Percentiles rank a stretch among this genome's conserved stretches.
phyloP scores from a whole-genome alignment of 2,329 filamentous ascomycete species.

The Chaetomiaceae sp. region DNA sequence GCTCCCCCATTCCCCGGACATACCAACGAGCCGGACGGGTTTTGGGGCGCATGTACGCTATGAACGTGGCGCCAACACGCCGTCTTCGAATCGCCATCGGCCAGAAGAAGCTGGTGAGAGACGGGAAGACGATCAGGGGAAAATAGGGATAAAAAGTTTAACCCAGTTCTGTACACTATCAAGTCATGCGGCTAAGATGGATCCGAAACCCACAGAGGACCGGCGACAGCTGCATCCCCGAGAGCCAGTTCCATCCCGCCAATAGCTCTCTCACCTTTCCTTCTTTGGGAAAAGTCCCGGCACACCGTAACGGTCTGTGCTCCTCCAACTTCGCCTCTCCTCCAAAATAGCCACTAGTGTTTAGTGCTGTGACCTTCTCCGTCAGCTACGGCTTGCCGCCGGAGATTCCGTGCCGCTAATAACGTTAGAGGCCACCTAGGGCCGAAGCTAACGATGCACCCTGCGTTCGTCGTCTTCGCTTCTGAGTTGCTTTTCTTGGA shows the following conservation, averaged over 20 bases:
- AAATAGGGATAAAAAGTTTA: not conserved
- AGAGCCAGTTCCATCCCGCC: not conserved
- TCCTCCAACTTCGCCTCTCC: not conserved
- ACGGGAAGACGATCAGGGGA: not conserved
- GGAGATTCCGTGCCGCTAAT: not conserved
- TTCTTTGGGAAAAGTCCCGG: not conserved
- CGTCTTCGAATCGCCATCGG: not conserved
- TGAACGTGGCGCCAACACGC: not conserved
- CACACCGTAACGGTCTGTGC: not conserved
- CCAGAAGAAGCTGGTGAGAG: not conserved
- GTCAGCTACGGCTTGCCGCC: not conserved
- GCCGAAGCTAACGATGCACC: not conserved
- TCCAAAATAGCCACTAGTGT: not conserved
- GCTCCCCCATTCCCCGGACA: too few relatives aligned
- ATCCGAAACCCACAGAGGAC: not conserved
- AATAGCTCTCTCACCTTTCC: not conserved
- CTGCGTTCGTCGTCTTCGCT: too few relatives aligned
- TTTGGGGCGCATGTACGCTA: not conserved
- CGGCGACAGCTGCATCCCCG: not conserved
- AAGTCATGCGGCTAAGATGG: not conserved
- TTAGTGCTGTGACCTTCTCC: not conserved
- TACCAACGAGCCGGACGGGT: too few relatives aligned
- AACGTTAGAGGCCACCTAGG: not conserved
- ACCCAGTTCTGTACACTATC: not conserved
- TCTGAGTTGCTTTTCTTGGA: too few relatives aligned